These are phyloP conservation scores for Flaveria bidentis DNA, from an alignment of 129 eudicot species.

Conservation along the genomic window DNA sequence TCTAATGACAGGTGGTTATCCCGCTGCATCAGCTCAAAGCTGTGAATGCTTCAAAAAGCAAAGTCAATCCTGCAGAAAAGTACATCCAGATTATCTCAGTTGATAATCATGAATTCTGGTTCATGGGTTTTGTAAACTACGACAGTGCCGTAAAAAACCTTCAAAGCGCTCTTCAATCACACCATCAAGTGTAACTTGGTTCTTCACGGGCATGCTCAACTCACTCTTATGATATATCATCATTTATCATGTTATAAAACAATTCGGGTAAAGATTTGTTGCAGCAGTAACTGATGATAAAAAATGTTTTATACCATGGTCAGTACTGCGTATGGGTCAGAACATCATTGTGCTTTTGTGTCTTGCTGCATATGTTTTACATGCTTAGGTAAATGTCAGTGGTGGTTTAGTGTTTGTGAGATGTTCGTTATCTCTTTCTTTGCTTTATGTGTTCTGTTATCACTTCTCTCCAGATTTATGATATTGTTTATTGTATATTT, in stretches of 20 bases:
- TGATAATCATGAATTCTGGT: slow-evolving; percentile 93
- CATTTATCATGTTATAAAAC: background rate
- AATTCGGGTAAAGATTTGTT: slow-evolving; percentile 16
- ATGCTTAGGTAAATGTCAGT: background rate
- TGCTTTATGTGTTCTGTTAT: slow-evolving; percentile 13
- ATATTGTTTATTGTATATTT: slow-evolving; percentile 17
- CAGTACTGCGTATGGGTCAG: background rate
- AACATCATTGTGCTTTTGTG: background rate
- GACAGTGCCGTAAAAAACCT: slow-evolving; percentile 78
- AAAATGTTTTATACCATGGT: slow-evolving; percentile 10
- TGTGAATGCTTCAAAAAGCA: slow-evolving; percentile 78
- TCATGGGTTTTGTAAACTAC: slow-evolving; percentile 87
- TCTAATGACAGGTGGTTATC: slow-evolving; percentile 58
- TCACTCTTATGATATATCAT: slow-evolving; percentile 12
- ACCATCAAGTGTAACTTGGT: slow-evolving; percentile 37
- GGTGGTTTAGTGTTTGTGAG: slow-evolving; percentile 8
- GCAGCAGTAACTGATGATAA: background rate
- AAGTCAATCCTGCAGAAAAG: slow-evolving; percentile 71
- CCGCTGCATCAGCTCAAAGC: slow-evolving; percentile 83
- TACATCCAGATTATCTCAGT: slow-evolving; percentile 82
- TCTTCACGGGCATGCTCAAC: slow-evolving; percentile 7
- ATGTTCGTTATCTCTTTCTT: slow-evolving; percentile 8
- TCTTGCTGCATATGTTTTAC: slow-evolving; percentile 1
- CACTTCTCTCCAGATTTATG: background rate
- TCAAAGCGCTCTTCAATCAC: slow-evolving; percentile 56